Conservation (phyloP, 148 eudicot genomes). For the Salicornia ramosissima region DNA sequence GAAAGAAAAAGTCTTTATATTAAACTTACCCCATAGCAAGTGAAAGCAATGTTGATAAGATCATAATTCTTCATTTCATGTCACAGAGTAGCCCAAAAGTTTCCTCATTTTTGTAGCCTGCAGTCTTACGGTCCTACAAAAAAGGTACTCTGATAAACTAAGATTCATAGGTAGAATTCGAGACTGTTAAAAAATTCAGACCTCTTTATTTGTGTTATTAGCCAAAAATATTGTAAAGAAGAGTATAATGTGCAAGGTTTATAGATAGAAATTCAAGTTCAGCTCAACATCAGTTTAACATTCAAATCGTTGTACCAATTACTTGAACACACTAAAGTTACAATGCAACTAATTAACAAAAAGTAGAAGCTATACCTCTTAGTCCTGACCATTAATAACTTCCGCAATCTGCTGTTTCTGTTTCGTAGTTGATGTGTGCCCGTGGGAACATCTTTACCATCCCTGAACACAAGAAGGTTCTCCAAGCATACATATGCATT, state of each 20-base stretch:
- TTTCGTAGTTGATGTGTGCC: background rate
- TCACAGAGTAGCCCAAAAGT: background rate
- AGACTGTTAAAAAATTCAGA: background rate
- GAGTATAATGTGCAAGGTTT: background rate
- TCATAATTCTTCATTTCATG: background rate
- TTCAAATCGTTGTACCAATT: too few relatives aligned
- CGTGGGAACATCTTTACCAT: background rate
- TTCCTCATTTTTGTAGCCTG: background rate
- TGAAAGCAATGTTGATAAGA: background rate
- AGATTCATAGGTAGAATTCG: background rate
- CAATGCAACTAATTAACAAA: background rate
- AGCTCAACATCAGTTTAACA: too few relatives aligned
- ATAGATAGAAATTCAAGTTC: too few relatives aligned
- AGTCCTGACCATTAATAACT: background rate
- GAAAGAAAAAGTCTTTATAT: background rate
- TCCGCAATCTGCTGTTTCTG: background rate
- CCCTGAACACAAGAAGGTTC: constrained; percentile 1
- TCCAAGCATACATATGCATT: background rate
- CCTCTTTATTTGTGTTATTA: background rate
- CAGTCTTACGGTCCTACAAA: background rate
- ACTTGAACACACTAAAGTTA: too few relatives aligned
- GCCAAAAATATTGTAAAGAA: background rate
- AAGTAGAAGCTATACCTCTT: background rate
- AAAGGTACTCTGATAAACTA: background rate
- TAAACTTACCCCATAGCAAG: background rate